These are phyloP conservation scores for Tetradesmus obliquus DNA, from an alignment of 139 green algal species.

Conservation along the genomic window DNA sequence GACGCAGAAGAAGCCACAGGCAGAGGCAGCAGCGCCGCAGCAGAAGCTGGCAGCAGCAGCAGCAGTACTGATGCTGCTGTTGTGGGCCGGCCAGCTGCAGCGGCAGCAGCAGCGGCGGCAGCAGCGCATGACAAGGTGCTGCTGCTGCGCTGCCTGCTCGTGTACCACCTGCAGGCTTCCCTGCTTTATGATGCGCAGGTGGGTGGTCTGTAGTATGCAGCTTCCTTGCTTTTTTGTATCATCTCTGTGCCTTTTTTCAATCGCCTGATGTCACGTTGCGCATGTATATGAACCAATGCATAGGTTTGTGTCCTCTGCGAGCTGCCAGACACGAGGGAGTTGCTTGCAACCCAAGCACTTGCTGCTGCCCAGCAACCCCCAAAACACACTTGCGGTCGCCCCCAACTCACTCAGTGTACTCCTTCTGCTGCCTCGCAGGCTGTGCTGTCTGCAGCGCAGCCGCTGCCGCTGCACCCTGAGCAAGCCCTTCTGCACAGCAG, in stretches of 20 bases:
- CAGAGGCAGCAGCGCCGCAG: background rate
- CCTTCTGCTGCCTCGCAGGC: constrained; percentile 32
- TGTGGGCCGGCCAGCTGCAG: constrained; percentile 53
- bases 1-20: no score
- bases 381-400: no score
- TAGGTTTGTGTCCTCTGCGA: no score
- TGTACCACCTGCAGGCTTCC: constrained; percentile 65
- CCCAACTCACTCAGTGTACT: no score
- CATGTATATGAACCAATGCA: no score
- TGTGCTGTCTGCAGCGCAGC: constrained; percentile 10
- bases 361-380: no score
- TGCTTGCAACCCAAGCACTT: no score
- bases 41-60: background rate
- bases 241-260: no score
- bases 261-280: no score
- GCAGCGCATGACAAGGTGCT: constrained; percentile 33
- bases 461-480: constrained; percentile 58
- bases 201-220: background rate
- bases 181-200: constrained; percentile 60
- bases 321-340: no score
- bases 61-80: background rate
- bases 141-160: constrained; percentile 61
- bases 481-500: constrained; percentile 70
- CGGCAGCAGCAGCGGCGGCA: background rate
- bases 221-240: no score